A percentile compares a stretch with the other conserved stretches of the same genome.
Conservation (phyloP, 805 yeast genomes). For the Candida tibetensis region DNA sequence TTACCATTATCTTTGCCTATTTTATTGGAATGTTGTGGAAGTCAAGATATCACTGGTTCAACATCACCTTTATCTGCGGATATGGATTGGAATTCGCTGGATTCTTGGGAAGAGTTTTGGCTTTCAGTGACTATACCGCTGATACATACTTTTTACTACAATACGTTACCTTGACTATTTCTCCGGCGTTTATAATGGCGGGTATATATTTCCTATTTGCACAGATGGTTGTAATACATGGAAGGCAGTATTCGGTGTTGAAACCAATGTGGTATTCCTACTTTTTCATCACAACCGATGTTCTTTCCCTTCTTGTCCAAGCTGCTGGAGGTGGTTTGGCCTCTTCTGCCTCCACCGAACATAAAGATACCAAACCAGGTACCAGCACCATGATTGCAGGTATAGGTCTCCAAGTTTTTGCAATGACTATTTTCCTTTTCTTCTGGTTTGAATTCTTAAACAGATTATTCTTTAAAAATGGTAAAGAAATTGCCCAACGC, state of each 20-base stretch:
- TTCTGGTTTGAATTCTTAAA: slow-evolving; percentile 37
- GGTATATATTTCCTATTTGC: slow-evolving; percentile 42
- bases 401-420: slow-evolving; percentile 34
- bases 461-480: slow-evolving; percentile 30
- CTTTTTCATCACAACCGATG: slow-evolving; percentile 37
- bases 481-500: slow-evolving; percentile 9
- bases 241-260: slow-evolving; percentile 34
- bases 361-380: slow-evolving; percentile 28
- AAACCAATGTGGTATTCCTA: slow-evolving; percentile 45
- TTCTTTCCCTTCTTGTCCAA: slow-evolving; percentile 36
- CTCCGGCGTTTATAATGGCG: slow-evolving; percentile 45
- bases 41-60: slow-evolving; percentile 40
- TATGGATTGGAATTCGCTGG: slow-evolving; percentile 36
- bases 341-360: slow-evolving; percentile 23
- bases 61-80: slow-evolving; percentile 36
- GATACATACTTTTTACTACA: slow-evolving; percentile 28
- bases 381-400: slow-evolving; percentile 39
- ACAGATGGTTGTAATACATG: slow-evolving; percentile 38
- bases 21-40: slow-evolving; percentile 23
- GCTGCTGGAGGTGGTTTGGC: slow-evolving; percentile 42
- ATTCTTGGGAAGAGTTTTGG: slow-evolving; percentile 35
- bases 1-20: slow-evolving; percentile 23
- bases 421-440: slow-evolving; percentile 35
- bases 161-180: slow-evolving; percentile 34
- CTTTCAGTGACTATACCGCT: slow-evolving; percentile 23